These are phyloP conservation scores for Phaffomyces thermotolerans DNA, from an alignment of 805 yeast species.

Conservation along the genomic window DNA sequence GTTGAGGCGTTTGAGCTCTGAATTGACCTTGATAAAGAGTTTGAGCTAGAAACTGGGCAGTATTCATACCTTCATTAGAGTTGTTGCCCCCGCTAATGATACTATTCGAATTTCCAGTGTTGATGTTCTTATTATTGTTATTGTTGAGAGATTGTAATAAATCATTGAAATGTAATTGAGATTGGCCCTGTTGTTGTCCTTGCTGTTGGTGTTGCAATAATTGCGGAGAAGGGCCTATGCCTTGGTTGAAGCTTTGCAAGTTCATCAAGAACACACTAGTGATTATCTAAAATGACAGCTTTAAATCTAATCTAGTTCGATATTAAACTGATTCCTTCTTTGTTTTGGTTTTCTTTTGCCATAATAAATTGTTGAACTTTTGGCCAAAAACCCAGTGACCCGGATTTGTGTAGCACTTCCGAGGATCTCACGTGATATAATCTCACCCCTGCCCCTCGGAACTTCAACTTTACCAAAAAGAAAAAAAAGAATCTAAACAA, in stretches of 20 bases:
- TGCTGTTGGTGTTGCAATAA: constrained; percentile 19
- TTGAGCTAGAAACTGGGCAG: constrained; percentile 33
- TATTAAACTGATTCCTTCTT: background rate
- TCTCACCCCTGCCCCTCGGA: background rate
- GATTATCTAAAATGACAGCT: background rate
- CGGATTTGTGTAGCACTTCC: background rate
- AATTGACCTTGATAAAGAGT: constrained; percentile 34
- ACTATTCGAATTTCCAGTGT: constrained; percentile 3
- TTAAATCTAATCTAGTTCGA: too few species aligned
- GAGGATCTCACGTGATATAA: background rate
- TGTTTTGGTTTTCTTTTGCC: constrained; percentile 4
- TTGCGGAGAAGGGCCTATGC: constrained; percentile 22
- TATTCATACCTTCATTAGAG: constrained; percentile 21
- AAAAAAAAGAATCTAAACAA: too few species aligned
- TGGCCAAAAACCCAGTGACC: background rate
- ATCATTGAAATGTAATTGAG: constrained; percentile 19
- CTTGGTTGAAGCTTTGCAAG: constrained; percentile 22
- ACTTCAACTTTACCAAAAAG: background rate
- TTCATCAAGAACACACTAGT: constrained; percentile 8
- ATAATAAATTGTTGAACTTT: background rate
- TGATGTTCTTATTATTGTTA: constrained; percentile 7
- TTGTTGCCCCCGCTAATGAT: background rate
- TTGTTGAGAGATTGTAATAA: constrained; percentile 16
- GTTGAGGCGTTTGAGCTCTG: constrained; percentile 28
- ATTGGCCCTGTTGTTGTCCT: constrained; percentile 10